A percentile compares a stretch with the other conserved stretches of the same genome.
Conservation (phyloP, 176 grass and related monocot genomes). For the Cocos nucifera region DNA sequence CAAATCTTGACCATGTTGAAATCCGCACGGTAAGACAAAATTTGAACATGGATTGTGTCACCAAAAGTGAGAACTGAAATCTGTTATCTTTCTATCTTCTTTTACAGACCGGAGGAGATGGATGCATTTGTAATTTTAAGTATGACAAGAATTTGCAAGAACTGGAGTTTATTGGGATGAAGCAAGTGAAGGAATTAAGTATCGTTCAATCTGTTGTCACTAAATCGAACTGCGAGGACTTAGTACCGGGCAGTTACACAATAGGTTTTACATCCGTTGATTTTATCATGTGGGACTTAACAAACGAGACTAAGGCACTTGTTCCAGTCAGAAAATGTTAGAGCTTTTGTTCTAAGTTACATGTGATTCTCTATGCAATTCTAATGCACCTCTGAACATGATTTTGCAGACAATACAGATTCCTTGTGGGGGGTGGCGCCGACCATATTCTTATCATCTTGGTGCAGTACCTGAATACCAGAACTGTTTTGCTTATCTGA, state of each 20-base stretch:
- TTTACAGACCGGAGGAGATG: conserved; percentile 84
- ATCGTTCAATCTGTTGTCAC: conserved; percentile 51
- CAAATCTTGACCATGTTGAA: conserved; percentile 35
- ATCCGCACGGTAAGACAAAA: conserved; percentile 53
- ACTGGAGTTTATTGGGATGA: conserved; percentile 80
- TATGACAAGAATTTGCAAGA: conserved; percentile 37
- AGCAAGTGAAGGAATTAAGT: conserved; percentile 86
- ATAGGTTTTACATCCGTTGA: conserved; percentile 90
- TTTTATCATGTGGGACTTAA: conserved; percentile 89
- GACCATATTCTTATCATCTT: conserved; percentile 89
- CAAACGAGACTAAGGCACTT: conserved; percentile 85
- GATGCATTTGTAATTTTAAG: conserved; percentile 93
- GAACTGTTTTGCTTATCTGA: conserved; percentile 82
- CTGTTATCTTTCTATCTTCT: conserved; percentile 25
- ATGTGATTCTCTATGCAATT: conserved; percentile 8
- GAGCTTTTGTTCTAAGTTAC: background rate
- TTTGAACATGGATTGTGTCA: background rate
- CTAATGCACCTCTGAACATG: conserved; percentile 10
- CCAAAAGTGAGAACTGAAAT: conserved; percentile 4
- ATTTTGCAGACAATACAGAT: conserved; percentile 47
- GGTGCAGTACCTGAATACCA: conserved; percentile 54
- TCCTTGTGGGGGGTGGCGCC: conserved; percentile 88
- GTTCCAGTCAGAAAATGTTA: background rate
- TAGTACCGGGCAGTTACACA: conserved; percentile 37
- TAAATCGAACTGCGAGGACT: conserved; percentile 20